Evolutionary conservation across 1,284 basidiomycete genomes (phyloP), one percentile per base, ranked within the genome.

Genomic region (Bondarzewia mesenterica): DNA sequence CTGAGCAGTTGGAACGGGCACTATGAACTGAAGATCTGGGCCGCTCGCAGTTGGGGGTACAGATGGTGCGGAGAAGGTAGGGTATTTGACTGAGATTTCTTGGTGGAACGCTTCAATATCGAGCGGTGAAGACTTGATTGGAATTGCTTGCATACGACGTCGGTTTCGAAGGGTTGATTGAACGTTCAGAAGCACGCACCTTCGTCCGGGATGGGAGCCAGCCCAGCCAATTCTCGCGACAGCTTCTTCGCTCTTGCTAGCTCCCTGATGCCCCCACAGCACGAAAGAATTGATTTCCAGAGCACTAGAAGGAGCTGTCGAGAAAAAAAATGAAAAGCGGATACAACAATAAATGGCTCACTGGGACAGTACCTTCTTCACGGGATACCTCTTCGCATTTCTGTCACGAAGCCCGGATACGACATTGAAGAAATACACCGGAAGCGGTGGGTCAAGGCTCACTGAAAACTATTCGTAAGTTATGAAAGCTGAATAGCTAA

Each of bases 261-360:
- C 57, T 99, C 95, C 51, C 85, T 80, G 55, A 94, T 78, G 3
- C 96, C 96, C 26, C 96, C 96, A 57, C 94, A 85, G 63, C 91
- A 95, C 26, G 90, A 85, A 29, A 99, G 73, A 25, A 99, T 69
- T 0, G 90, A 85, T 67, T 99, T 99, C 96, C 96, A 99, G 1
- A 97, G 71, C 1, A 99, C 79, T n/a, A 99, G 78, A 15, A 99
- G 77, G 3, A 99, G 77, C 90, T 93, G 61, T 37, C 43, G 10
- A 22, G 23, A 29, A 50, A 36, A 43, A 50, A 48, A 51, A 37
- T 20, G 51, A 48, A 36, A 47, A 32, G 25, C 39, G 40, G 32
- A 8, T 35, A n/a, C n/a, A n/a, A 8, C 32, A 35, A 35, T 47
- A 58, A 38, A 59, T 49, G 26, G 16, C 37, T 32, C 29, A 39